These are phyloP conservation scores for Porcisia deanei DNA, from an alignment of 208 protist genomes.

Conservation along the genomic window DNA sequence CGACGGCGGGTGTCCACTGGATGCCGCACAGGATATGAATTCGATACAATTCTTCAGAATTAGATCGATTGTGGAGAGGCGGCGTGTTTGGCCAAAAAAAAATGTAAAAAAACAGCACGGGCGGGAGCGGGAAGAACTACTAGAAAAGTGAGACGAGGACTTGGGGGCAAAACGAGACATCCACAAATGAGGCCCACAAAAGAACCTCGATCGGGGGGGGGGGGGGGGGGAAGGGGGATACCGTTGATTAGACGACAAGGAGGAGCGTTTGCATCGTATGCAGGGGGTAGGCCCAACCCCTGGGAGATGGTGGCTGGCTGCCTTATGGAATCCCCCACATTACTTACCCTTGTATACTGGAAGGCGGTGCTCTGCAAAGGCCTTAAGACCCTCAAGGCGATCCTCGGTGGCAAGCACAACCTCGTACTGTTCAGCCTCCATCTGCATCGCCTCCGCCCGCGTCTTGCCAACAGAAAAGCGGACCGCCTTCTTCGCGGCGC, in stretches of 20 bases:
- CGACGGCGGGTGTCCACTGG: too few relatives aligned
- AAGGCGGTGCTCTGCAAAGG: constrained; percentile 91
- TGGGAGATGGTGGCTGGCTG: background rate
- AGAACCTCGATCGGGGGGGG: too few relatives aligned
- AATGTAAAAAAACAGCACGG: too few relatives aligned
- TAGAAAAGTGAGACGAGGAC: too few relatives aligned
- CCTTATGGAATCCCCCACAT: background rate
- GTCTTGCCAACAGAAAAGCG: constrained; percentile 54
- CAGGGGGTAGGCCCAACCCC: background rate
- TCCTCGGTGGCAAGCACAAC: constrained; percentile 88
- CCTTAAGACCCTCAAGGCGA: constrained; percentile 85
- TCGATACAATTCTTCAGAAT: too few relatives aligned
- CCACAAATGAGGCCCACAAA: too few relatives aligned
- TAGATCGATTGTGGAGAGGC: too few relatives aligned
- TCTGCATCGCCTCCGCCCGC: constrained; percentile 58
- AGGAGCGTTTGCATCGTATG: background rate
- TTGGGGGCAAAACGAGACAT: too few relatives aligned
- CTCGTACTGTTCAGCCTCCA: constrained; percentile 85
- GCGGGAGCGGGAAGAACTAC: too few relatives aligned
- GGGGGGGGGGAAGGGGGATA: background rate
- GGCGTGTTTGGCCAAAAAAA: too few relatives aligned
- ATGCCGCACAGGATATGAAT: too few relatives aligned
- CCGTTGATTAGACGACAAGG: background rate
- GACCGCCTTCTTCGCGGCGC: constrained; percentile 86
- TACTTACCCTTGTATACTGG: constrained; percentile 89